Conservation (phyloP, 2,329 filamentous ascomycete species). For the Trichoderma sp. region DNA sequence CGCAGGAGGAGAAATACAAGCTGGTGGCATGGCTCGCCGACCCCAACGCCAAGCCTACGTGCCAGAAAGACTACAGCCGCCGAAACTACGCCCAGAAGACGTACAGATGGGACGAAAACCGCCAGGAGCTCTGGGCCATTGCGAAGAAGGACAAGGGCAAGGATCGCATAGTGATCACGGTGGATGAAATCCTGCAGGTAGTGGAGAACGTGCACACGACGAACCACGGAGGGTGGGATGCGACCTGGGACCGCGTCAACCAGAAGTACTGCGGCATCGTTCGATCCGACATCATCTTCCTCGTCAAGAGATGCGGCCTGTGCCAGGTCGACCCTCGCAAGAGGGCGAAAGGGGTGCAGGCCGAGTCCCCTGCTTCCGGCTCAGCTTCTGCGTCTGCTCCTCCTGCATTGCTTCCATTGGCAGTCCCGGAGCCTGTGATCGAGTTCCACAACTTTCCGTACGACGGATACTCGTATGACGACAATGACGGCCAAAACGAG, state of each 20-base stretch:
- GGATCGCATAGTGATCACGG: conserved; percentile 22
- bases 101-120: conserved; percentile 27
- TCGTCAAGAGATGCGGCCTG: conserved; percentile 26
- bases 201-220: conserved; percentile 25
- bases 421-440: background rate
- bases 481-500: background rate
- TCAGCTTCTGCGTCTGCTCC: background rate
- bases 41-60: conserved; percentile 1
- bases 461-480: background rate
- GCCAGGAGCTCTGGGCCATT: conserved; percentile 3
- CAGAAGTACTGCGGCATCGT: conserved; percentile 28
- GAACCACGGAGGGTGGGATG: conserved; percentile 30
- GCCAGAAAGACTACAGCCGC: conserved; percentile 28
- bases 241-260: conserved; percentile 29
- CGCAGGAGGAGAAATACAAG: background rate
- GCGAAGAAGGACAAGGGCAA: conserved; percentile 3
- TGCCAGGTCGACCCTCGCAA: conserved; percentile 25
- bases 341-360: background rate
- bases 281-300: conserved; percentile 30
- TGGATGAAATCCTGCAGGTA: conserved; percentile 26
- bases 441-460: background rate
- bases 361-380: background rate
- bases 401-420: background rate
- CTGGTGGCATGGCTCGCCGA: conserved; percentile 2
- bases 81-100: conserved; percentile 29